Evolutionary conservation across 2,329 filamentous ascomycete genomes (phyloP).

Genomic region (Aspergillus sp.): DNA sequence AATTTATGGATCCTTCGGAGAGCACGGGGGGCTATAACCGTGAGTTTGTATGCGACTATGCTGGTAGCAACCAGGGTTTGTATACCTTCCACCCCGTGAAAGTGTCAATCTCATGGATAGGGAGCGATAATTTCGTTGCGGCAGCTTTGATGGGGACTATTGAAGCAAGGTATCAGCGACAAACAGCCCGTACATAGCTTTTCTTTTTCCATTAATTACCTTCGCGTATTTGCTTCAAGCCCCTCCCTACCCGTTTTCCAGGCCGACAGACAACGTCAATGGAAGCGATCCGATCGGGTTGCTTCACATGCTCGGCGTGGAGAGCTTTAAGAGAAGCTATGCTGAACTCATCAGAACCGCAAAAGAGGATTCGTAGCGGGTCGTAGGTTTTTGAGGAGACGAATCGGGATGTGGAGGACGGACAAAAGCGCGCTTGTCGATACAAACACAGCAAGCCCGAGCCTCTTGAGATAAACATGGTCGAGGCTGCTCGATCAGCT

Average conservation of each 20-base stretch:
- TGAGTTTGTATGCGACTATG: conserved; percentile 17
- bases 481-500: neutral
- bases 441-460: conserved; percentile 24
- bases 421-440: conserved; percentile 14
- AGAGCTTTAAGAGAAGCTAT: conserved; percentile 72
- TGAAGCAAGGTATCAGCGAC: conserved; percentile 4
- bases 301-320: conserved; percentile 55
- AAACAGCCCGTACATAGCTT: neutral
- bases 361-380: conserved; percentile 84
- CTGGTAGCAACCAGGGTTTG: conserved; percentile 25
- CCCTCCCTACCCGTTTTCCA: conserved; percentile 74
- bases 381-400: conserved; percentile 37
- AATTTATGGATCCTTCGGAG: conserved; percentile 56
- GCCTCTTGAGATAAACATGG: conserved; percentile 27
- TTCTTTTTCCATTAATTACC: conserved; percentile 49
- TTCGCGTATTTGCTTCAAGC: conserved; percentile 65
- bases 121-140: conserved; percentile 64
- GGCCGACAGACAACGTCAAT: conserved; percentile 85
- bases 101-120: conserved; percentile 73
- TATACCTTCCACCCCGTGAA: conserved; percentile 78
- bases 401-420: conserved; percentile 19
- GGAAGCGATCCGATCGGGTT: conserved; percentile 62
- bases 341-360: conserved; percentile 90
- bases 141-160: conserved; percentile 71
- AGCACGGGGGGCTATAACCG: conserved; percentile 53